A percentile compares a stretch with the other conserved stretches of the same genome.
These are phyloP conservation scores for Buddleja alternifolia DNA, from an alignment of 257 asterid species.

Conservation along the genomic window DNA sequence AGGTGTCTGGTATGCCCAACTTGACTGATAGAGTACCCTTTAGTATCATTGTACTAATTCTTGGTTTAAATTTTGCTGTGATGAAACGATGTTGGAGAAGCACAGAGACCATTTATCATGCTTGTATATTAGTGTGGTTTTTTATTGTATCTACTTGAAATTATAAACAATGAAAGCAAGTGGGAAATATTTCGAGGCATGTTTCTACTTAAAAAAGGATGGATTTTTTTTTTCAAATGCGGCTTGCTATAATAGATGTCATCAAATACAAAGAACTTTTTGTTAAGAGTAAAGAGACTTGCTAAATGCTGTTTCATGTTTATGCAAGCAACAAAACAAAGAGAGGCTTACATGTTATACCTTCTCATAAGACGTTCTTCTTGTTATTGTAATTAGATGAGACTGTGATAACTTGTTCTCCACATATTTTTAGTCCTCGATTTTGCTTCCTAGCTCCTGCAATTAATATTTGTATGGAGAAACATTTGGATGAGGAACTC, in stretches of 20 bases:
- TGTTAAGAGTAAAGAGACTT: not conserved
- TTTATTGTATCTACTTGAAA: conserved; percentile 5
- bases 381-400: not conserved
- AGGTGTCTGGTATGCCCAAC: conserved; percentile 98
- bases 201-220: not conserved
- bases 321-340: not conserved
- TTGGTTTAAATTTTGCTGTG: conserved; percentile 50
- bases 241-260: not conserved
- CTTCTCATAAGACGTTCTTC: not conserved
- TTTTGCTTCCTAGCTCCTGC: not conserved
- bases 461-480: not conserved
- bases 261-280: not conserved
- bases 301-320: not conserved
- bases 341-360: not conserved
- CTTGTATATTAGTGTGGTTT: conserved; percentile 47
- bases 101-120: conserved; percentile 35
- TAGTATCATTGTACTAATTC: conserved; percentile 27
- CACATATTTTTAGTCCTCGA: not conserved
- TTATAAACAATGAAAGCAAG: conserved; percentile 17
- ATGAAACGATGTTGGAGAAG: conserved; percentile 37
- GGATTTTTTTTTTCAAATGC: not conserved
- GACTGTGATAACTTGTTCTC: not conserved
- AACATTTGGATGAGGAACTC: not conserved
- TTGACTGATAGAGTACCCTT: conserved; percentile 50
- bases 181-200: not conserved